Conservation (phyloP, 768 basidiomycete genomes). For the Omphalotus guepiniiformis region DNA sequence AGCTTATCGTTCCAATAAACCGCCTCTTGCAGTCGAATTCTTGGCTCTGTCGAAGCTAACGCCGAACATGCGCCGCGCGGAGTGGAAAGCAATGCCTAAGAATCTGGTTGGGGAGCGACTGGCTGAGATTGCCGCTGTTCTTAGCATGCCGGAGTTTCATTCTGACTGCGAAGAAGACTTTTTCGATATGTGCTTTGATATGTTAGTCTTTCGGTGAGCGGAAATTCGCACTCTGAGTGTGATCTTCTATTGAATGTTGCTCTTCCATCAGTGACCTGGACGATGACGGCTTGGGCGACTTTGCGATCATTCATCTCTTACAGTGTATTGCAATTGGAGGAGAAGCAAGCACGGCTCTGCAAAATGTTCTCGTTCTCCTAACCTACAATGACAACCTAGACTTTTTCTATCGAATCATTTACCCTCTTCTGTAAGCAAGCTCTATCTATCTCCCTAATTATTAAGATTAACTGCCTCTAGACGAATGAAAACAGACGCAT, state of each 20-base stretch:
- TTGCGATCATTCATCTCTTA: conserved; percentile 3
- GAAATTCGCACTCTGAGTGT: too few relatives aligned
- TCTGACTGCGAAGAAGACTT: conserved; percentile 5
- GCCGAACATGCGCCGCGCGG: conserved; percentile 4
- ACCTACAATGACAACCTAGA: conserved; percentile 11
- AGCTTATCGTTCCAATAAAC: background rate
- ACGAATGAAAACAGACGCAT: background rate
- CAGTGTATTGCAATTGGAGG: conserved; percentile 11
- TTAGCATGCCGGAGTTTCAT: conserved; percentile 1
- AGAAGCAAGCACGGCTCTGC: conserved; percentile 1
- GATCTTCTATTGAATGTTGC: background rate
- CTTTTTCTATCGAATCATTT: conserved; percentile 13
- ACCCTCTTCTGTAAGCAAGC: conserved; percentile 10
- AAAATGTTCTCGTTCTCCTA: conserved; percentile 4
- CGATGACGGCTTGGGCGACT: background rate
- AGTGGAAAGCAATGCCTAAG: background rate
- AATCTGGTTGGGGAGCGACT: conserved; percentile 4
- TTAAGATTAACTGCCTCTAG: background rate
- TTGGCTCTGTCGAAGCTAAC: background rate
- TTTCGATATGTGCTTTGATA: conserved; percentile 10
- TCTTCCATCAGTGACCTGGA: conserved; percentile 1
- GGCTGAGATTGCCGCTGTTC: conserved; percentile 9
- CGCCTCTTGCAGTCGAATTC: conserved; percentile 1
- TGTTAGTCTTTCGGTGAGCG: conserved; percentile 12
- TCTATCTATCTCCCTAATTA: background rate